These are phyloP conservation scores for Backusella tarrabulga DNA, from an alignment of 192 early-diverging fungal genomes.

Conservation along the genomic window DNA sequence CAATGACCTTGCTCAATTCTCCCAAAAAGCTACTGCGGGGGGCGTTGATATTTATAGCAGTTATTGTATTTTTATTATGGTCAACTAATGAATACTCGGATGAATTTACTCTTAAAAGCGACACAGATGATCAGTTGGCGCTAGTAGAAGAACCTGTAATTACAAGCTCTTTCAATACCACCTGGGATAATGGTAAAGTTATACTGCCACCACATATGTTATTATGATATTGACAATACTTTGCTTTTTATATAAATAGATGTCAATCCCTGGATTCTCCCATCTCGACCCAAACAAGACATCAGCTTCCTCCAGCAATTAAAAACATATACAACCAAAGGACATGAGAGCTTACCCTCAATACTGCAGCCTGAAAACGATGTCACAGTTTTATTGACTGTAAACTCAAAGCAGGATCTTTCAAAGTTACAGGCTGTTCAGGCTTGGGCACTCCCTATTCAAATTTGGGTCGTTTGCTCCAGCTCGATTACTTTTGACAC, in stretches of 20 bases:
- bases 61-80: neutral
- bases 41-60: neutral
- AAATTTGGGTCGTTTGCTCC: neutral
- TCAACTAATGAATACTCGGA: conserved; percentile 6
- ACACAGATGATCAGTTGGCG: neutral
- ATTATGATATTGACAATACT: neutral
- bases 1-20: neutral
- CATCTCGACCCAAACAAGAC: neutral
- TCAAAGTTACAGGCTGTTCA: neutral
- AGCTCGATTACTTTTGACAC: neutral
- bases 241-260: neutral
- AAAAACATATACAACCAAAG: conserved; percentile 6
- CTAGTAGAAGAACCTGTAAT: neutral
- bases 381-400: conserved; percentile 1
- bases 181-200: neutral
- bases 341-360: neutral
- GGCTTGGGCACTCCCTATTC: neutral
- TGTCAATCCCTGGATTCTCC: neutral
- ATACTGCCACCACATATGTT: neutral
- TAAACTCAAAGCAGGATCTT: conserved; percentile 8
- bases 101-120: neutral
- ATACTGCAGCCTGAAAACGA: neutral
- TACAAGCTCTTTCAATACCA: conserved; percentile 6
- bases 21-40: neutral
- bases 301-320: neutral